A percentile compares a stretch with the other conserved stretches of the same genome.
phyloP scores from a whole-genome alignment of 495 filamentous ascomycete species.

The Penicillium maclennaniae region DNA sequence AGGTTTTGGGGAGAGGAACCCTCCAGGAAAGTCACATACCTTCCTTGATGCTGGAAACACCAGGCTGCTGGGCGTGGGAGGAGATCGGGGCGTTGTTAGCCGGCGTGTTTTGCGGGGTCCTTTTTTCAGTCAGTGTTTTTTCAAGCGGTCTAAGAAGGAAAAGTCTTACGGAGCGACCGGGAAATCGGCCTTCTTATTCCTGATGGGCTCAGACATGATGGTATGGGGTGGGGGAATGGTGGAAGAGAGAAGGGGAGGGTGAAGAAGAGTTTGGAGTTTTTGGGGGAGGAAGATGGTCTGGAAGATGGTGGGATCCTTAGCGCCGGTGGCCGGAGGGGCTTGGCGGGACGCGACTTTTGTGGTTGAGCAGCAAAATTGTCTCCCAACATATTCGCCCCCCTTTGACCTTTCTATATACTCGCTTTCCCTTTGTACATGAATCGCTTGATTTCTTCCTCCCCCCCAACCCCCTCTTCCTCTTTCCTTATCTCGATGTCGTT shows the following conservation, averaged over 20 bases:
- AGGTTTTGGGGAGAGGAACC: not conserved
- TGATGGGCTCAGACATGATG: constrained; percentile 86
- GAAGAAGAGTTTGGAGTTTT: constrained; percentile 36
- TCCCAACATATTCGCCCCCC: constrained; percentile 34
- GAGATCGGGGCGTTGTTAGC: constrained; percentile 94
- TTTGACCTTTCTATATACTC: not conserved
- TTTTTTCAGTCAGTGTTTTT: constrained; percentile 34
- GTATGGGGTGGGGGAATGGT: constrained; percentile 8
- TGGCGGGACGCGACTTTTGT: constrained; percentile 39
- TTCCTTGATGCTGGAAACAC: constrained; percentile 94
- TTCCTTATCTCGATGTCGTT: not conserved
- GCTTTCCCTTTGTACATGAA: not conserved
- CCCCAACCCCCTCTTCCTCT: not conserved
- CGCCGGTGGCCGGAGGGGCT: constrained; percentile 46
- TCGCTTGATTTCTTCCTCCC: too few relatives aligned
- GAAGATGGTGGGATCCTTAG: constrained; percentile 50
- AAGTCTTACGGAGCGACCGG: constrained; percentile 75
- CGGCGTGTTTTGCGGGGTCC: constrained; percentile 95
- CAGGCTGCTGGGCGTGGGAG: constrained; percentile 93
- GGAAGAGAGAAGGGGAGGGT: constrained; percentile 25
- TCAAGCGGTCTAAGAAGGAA: constrained; percentile 12
- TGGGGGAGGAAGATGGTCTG: constrained; percentile 34
- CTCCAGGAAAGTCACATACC: constrained; percentile 53
- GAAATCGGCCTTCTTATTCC: constrained; percentile 82
- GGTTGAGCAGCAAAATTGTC: constrained; percentile 34